Percentiles rank a stretch among this genome's conserved stretches.
These are phyloP conservation scores for Hanseniaspora guilliermondii DNA, from an alignment of 805 yeast genomes.

Conservation along the genomic window DNA sequence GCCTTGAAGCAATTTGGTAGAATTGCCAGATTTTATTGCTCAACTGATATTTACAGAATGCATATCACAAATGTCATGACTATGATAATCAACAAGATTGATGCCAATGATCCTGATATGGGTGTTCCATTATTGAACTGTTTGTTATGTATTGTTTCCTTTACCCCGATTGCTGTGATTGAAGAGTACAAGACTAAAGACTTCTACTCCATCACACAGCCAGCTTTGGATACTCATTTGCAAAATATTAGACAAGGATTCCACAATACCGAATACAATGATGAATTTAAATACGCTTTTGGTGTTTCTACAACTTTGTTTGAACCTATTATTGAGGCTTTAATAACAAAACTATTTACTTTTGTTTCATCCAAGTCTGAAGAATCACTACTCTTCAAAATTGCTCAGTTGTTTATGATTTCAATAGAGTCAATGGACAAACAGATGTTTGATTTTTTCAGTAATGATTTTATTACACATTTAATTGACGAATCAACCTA, in stretches of 20 bases:
- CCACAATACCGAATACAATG: slow-evolving; percentile 30
- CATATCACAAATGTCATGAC: slow-evolving; percentile 67
- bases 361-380: slow-evolving; percentile 44
- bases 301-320: slow-evolving; percentile 64
- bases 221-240: slow-evolving; percentile 46
- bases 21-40: slow-evolving; percentile 54
- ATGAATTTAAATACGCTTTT: slow-evolving; percentile 43
- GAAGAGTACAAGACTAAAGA: slow-evolving; percentile 28
- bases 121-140: slow-evolving; percentile 57
- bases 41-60: slow-evolving; percentile 50
- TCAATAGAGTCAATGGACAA: slow-evolving; percentile 50
- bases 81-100: slow-evolving; percentile 67
- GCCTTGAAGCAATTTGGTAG: slow-evolving; percentile 58
- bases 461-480: slow-evolving; percentile 27
- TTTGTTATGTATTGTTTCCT: slow-evolving; percentile 56
- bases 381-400: slow-evolving; percentile 28
- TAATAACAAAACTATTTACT: slow-evolving; percentile 47
- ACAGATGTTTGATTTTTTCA: slow-evolving; percentile 36
- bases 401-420: slow-evolving; percentile 36
- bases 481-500: slow-evolving; percentile 40
- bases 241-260: slow-evolving; percentile 35
- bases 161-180: slow-evolving; percentile 58
- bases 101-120: slow-evolving; percentile 70
- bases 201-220: slow-evolving; percentile 31
- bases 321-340: slow-evolving; percentile 42